Conservation (phyloP, 345 rosid genomes). For the Linum lewisii region DNA sequence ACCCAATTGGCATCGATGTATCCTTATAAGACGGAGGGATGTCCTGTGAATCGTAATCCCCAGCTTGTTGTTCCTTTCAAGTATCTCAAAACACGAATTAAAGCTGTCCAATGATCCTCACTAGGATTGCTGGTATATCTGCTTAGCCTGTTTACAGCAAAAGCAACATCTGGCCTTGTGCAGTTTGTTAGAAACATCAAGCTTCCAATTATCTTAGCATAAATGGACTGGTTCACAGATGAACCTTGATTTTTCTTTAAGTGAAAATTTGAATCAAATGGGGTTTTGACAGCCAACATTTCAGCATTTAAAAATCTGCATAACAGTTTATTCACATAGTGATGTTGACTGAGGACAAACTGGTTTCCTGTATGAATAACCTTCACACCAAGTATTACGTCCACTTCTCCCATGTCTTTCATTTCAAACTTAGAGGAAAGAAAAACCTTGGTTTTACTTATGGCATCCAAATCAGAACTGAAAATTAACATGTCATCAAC, state of each 20-base stretch:
- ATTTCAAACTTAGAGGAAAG: neutral
- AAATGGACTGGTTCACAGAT: no score
- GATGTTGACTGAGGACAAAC: no score
- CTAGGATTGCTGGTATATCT: neutral
- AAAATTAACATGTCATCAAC: neutral
- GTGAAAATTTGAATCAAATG: no score
- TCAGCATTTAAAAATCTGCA: neutral
- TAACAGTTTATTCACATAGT: constrained; percentile 3
- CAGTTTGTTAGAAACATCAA: no score
- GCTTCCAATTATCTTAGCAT: no score
- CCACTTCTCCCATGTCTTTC: no score
- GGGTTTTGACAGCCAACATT: neutral
- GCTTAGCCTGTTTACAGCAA: constrained; percentile 1
- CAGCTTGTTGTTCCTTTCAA: neutral
- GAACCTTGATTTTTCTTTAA: no score
- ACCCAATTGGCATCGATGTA: constrained; percentile 9
- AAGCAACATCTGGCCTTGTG: no score
- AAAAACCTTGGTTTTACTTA: neutral
- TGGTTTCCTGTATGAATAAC: no score
- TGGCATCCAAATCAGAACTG: neutral
- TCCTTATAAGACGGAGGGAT: neutral
- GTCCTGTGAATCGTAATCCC: no score
- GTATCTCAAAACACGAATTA: neutral
- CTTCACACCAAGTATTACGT: no score
- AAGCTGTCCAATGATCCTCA: neutral